phyloP scores from a whole-genome alignment of 768 basidiomycete genomes.

The Thelephora ganbajun region DNA sequence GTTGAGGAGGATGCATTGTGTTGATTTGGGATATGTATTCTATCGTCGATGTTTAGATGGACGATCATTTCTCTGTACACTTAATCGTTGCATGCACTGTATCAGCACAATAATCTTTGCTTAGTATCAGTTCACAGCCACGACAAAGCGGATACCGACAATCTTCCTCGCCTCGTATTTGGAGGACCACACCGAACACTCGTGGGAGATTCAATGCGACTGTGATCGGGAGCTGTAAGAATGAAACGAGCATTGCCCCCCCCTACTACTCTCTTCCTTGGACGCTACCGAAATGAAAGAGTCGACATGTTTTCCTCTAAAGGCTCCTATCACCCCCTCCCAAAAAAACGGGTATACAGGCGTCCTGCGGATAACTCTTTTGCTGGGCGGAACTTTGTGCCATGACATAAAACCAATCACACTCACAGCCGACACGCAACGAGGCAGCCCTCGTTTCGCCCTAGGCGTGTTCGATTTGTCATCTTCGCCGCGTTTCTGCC shows the following conservation, averaged over 20 bases:
- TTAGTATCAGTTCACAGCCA: neutral
- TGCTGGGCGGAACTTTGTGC: neutral
- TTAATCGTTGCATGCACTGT: neutral
- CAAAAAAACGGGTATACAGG: no score
- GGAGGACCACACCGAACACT: neutral
- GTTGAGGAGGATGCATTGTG: conserved; percentile 11
- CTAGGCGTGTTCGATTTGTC: neutral
- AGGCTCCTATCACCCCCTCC: no score
- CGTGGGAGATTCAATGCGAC: no score
- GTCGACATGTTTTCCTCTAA: no score
- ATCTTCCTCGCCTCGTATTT: neutral
- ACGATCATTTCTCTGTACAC: neutral
- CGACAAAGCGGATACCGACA: neutral
- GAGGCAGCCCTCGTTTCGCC: neutral
- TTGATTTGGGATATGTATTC: neutral
- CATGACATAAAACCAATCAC: neutral
- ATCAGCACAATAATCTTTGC: neutral
- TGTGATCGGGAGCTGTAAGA: no score
- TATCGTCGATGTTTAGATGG: no score
- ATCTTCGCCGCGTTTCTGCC: neutral
- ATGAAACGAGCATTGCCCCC: neutral
- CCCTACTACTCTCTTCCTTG: conserved; percentile 1
- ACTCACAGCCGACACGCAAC: neutral
- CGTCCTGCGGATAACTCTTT: neutral
- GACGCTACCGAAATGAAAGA: neutral